phyloP scores from a whole-genome alignment of 208 protist species.

The Crithidia brevicula region DNA sequence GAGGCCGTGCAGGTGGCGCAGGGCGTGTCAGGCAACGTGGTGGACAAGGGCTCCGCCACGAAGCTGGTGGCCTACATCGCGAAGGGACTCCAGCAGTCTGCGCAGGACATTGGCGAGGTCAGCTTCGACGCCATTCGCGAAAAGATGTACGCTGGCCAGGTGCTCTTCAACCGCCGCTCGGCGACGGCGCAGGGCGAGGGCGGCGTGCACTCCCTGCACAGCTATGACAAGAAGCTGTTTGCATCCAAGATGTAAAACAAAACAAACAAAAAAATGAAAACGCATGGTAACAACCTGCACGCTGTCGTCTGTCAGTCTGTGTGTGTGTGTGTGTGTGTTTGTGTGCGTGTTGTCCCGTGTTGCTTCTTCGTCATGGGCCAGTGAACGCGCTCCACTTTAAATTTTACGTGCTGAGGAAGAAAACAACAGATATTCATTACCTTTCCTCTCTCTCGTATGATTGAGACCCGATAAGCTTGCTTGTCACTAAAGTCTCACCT shows the following conservation, averaged over 20 bases:
- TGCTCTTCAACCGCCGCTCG: conserved; percentile 93
- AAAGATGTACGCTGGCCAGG: conserved; percentile 90
- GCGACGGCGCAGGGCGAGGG: conserved; percentile 93
- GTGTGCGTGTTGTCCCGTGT: too few relatives aligned
- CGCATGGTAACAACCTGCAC: background rate
- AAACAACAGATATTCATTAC: too few relatives aligned
- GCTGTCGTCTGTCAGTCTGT: background rate
- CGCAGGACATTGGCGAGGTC: conserved; percentile 93
- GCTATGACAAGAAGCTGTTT: conserved; percentile 92
- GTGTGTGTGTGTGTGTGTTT: background rate
- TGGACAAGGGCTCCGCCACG: conserved; percentile 91
- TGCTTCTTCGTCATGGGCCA: too few relatives aligned
- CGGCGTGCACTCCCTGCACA: conserved; percentile 92
- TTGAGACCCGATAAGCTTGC: too few relatives aligned
- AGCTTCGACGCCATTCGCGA: conserved; percentile 82
- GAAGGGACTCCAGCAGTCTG: conserved; percentile 93
- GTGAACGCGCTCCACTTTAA: too few relatives aligned
- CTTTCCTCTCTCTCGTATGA: too few relatives aligned
- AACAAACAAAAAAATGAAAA: background rate
- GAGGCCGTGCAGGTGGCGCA: conserved; percentile 92
- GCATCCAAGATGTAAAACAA: conserved; percentile 70
- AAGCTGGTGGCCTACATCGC: conserved; percentile 90
- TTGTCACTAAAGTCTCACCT: too few relatives aligned
- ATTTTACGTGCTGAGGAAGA: too few relatives aligned
- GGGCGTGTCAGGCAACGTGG: conserved; percentile 90